Evolutionary conservation across 768 basidiomycete genomes (phyloP).

Genomic region (Fomitopsis serialis): DNA sequence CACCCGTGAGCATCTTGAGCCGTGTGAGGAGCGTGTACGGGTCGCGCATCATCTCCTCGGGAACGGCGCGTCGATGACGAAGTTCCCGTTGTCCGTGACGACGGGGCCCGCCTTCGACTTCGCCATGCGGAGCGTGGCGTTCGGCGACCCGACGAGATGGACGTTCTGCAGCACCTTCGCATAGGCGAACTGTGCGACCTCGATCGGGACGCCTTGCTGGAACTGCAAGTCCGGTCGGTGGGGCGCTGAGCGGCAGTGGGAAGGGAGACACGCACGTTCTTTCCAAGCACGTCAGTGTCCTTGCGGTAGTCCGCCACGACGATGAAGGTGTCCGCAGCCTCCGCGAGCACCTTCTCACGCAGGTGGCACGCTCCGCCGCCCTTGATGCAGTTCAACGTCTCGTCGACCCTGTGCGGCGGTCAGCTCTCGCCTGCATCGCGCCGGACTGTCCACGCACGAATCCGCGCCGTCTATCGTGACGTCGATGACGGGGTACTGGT

Average conservation of each 20-base stretch:
- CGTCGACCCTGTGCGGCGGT: constrained; percentile 64
- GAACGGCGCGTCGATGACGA: constrained; percentile 96
- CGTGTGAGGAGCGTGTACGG: constrained; percentile 61
- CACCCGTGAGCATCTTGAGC: constrained; percentile 94
- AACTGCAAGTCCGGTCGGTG: constrained; percentile 43
- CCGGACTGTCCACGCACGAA: constrained; percentile 52
- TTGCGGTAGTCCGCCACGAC: constrained; percentile 96
- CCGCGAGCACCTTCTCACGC: constrained; percentile 95
- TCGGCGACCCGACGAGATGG: constrained; percentile 56
- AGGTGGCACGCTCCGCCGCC: constrained; percentile 96
- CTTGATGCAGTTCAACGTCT: constrained; percentile 87
- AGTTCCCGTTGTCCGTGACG: constrained; percentile 96
- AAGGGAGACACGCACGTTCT: constrained; percentile 54
- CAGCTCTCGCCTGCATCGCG: background rate
- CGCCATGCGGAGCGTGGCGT: constrained; percentile 87
- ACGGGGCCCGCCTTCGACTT: constrained; percentile 92
- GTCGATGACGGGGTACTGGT: constrained; percentile 84
- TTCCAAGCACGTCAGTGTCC: constrained; percentile 77
- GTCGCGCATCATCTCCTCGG: constrained; percentile 57
- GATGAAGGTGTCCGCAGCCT: constrained; percentile 88
- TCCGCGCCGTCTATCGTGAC: constrained; percentile 99
- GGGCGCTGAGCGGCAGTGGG: background rate
- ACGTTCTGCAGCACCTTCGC: constrained; percentile 78
- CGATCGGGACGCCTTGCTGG: constrained; percentile 86
- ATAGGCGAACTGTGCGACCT: constrained; percentile 96